Percentiles rank a stretch among this genome's conserved stretches.
These are phyloP conservation scores for Colletotrichum salicis DNA, from an alignment of 2,329 filamentous ascomycete species.

Conservation along the genomic window DNA sequence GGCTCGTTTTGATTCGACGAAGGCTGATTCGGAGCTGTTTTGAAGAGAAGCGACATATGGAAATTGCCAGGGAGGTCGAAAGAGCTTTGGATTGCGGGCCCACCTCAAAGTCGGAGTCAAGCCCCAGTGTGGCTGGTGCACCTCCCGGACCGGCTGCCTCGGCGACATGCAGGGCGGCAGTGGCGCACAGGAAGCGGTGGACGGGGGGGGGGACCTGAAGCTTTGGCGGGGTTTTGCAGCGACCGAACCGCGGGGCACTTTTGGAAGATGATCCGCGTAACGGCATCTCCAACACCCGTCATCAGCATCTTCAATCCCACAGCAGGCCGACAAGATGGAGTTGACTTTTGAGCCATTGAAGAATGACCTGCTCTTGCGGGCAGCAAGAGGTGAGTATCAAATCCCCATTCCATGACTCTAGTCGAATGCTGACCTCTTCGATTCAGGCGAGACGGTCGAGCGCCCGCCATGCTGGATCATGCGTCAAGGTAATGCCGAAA, in stretches of 20 bases:
- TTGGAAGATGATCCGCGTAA: conserved; percentile 11
- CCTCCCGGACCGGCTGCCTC: conserved; percentile 8
- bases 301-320: neutral
- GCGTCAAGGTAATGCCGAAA: conserved; percentile 80
- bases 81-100: conserved; percentile 22
- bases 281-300: neutral
- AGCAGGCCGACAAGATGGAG: conserved; percentile 62
- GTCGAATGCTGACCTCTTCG: conserved; percentile 37
- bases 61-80: conserved; percentile 5
- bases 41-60: conserved; percentile 2
- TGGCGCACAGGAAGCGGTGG: neutral
- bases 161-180: neutral
- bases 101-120: neutral
- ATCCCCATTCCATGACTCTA: neutral
- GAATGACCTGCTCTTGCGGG: conserved; percentile 91
- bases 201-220: conserved; percentile 1
- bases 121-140: conserved; percentile 24
- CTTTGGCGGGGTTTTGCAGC: conserved; percentile 35
- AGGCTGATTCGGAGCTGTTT: conserved; percentile 2
- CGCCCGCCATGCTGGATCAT: conserved; percentile 98
- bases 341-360: conserved; percentile 83
- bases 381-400: conserved; percentile 79
- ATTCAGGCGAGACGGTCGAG: conserved; percentile 85
- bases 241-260: conserved; percentile 19
- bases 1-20: neutral